Base-by-base conservation (phyloP, 345 rosid species). In the Cardamine occulta region DNA sequence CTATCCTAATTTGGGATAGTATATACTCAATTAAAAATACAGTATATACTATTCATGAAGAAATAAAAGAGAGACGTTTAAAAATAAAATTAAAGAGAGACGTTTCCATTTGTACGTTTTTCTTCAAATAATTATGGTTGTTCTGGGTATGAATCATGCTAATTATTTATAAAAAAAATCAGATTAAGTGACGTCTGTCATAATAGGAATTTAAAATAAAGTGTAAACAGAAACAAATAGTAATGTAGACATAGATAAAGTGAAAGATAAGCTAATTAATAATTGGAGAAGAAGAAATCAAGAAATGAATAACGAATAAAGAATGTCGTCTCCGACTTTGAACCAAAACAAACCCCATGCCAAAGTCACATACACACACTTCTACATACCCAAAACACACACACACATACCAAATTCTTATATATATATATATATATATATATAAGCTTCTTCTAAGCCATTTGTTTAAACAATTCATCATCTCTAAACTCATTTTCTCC, bases 331-430 rank as follows among this genome's bases (percentile, higher is more conserved):
- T 63, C 26, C 23, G 40, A 75, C 71, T 74, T 66, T 28, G 73
- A 60, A 61, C 47, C 56, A 52, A 61, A 61, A 28, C 40, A 61
- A 60, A 28, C 40, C 72, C 67, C 75, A 64, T 70, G 66, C 67
- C 76, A 70, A 71, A 77, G 72, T 76, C 76, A 63, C 28, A 70
- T 47, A 55, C 60, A 70, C 74, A 70, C 75, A 76, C 64, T 53
- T 61, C 28, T 53, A 51, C 68, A 59, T 59, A 69, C 74, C 34
- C 34, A 11, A 68, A 60, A 68, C 15, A 60, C 58, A 35, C 67
- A 66, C 10, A 66, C 10, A 58, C 39, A 19, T 26, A 15, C 0
- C 0, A 31, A 31, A 6, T 31, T 32, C 31, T 4, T 28, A 4
- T 28, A 2, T 23, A 6, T 64, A 64, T 64, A 64, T 65, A 65